Evolutionary conservation across 2,329 filamentous ascomycete genomes (phyloP).

Genomic region (Aaosphaeria pasadenensis): DNA sequence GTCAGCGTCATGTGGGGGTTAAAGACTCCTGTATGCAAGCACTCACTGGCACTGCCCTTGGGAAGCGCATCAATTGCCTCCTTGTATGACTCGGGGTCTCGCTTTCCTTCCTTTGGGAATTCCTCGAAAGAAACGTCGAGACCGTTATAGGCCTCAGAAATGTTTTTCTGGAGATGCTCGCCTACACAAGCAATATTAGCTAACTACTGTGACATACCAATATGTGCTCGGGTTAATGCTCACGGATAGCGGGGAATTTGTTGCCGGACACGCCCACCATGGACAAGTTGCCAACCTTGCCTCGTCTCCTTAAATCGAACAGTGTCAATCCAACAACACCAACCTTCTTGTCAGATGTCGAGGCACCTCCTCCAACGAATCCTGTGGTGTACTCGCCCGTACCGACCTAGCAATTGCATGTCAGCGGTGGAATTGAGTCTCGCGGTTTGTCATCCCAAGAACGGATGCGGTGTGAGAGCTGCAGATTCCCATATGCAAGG

Average conservation of each 20-base stretch:
- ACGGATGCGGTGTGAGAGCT: background rate
- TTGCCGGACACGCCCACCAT: constrained; percentile 89
- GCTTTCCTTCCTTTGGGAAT: constrained; percentile 69
- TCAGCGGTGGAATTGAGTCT: constrained; percentile 2
- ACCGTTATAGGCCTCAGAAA: constrained; percentile 81
- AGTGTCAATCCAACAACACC: constrained; percentile 88
- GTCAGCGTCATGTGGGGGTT: background rate
- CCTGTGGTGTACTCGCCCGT: constrained; percentile 97
- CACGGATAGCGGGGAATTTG: constrained; percentile 90
- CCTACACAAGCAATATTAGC: constrained; percentile 47
- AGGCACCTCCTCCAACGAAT: constrained; percentile 80
- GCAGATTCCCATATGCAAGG: background rate
- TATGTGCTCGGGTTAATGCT: constrained; percentile 34
- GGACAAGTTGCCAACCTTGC: constrained; percentile 79
- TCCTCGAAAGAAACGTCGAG: constrained; percentile 84
- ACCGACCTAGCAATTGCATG: constrained; percentile 58
- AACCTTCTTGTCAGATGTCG: constrained; percentile 91
- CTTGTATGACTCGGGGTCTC: constrained; percentile 83
- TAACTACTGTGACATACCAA: background rate
- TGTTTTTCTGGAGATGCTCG: constrained; percentile 83
- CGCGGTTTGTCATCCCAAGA: background rate
- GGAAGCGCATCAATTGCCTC: constrained; percentile 78
- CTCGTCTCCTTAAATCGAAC: constrained; percentile 82
- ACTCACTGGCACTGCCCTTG: constrained; percentile 68
- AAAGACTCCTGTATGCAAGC: background rate